Percentiles rank a stretch among this genome's conserved stretches.
These are phyloP conservation scores for Solanum appendiculatum DNA, from an alignment of 257 asterid genomes.

Conservation along the genomic window DNA sequence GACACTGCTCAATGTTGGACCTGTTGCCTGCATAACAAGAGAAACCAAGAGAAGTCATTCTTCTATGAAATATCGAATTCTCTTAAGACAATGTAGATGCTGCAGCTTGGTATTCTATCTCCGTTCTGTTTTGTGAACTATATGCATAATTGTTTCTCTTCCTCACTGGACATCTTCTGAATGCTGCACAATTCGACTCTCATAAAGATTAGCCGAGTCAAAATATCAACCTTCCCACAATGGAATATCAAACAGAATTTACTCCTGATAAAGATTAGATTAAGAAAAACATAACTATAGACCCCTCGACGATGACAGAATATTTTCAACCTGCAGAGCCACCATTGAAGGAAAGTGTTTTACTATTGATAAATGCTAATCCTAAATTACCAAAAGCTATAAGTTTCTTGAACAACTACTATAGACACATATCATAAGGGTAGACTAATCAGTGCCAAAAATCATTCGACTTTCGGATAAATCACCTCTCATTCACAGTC, in stretches of 20 bases:
- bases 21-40: constrained; percentile 12
- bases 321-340: neutral
- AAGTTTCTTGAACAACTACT: neutral
- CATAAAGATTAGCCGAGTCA: neutral
- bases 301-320: neutral
- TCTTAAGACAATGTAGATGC: neutral
- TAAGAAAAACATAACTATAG: neutral
- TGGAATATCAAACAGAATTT: neutral
- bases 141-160: neutral
- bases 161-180: neutral
- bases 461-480: neutral
- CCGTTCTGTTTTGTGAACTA: neutral
- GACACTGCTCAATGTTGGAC: constrained; percentile 1
- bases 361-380: neutral
- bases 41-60: neutral
- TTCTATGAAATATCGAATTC: neutral
- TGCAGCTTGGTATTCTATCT: neutral
- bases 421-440: neutral
- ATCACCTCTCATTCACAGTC: neutral
- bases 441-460: neutral
- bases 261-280: neutral
- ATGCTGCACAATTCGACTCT: neutral
- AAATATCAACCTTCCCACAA: neutral
- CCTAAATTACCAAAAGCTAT: neutral
- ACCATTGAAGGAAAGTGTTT: neutral